Evolutionary conservation across 164 flowering plant genomes (phyloP).

Genomic region (Aristolochia contorta): DNA sequence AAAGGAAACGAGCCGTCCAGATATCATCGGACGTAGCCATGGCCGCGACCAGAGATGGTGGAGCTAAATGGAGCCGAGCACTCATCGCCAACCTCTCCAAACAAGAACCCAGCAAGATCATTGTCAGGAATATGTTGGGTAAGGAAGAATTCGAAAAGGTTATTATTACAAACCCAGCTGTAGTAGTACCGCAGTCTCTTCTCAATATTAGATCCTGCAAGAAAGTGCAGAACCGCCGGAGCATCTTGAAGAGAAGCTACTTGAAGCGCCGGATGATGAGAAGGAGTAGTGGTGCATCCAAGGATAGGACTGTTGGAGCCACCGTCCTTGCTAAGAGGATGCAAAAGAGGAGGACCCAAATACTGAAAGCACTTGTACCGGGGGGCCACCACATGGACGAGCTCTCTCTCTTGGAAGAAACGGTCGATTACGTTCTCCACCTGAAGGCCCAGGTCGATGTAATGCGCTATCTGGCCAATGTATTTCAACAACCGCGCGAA

Average conservation of each 20-base stretch:
- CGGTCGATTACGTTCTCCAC: constrained; percentile 60
- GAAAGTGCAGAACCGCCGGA: constrained; percentile 31
- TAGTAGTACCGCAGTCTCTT: neutral
- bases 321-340: constrained; percentile 36
- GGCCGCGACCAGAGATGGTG: constrained; percentile 49
- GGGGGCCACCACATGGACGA: constrained; percentile 65
- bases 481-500: constrained; percentile 11
- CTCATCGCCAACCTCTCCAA: constrained; percentile 31
- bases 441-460: constrained; percentile 71
- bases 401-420: constrained; percentile 41
- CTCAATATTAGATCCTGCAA: neutral
- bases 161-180: constrained; percentile 2
- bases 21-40: constrained; percentile 70
- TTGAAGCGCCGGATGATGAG: constrained; percentile 10
- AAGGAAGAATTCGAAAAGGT: constrained; percentile 5
- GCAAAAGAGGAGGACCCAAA: constrained; percentile 44
- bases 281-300: neutral
- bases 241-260: constrained; percentile 33
- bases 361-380: constrained; percentile 51
- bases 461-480: constrained; percentile 46
- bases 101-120: constrained; percentile 11
- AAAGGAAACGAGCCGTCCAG: constrained; percentile 60
- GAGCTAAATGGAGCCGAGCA: constrained; percentile 70
- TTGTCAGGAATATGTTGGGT: constrained; percentile 28
- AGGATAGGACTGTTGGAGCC: neutral